Conservation (phyloP, 129 eudicot species). For the Glebionis coronaria region DNA sequence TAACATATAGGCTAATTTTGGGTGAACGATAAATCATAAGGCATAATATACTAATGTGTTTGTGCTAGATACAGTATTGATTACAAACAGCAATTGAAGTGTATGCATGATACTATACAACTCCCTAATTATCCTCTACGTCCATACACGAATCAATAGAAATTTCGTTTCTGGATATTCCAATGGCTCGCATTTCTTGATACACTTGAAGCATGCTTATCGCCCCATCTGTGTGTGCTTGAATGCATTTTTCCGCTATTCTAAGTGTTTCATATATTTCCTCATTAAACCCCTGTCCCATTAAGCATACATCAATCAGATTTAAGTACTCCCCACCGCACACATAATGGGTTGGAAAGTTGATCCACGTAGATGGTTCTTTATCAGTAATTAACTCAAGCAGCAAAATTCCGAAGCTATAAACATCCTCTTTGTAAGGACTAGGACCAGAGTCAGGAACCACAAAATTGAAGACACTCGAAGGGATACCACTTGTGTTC, state of each 20-base stretch:
- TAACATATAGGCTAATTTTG: too few relatives aligned
- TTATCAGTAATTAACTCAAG: conserved; percentile 61
- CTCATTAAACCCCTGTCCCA: conserved; percentile 20
- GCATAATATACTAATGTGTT: too few relatives aligned
- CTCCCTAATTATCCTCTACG: neutral
- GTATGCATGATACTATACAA: neutral
- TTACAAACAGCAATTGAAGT: neutral
- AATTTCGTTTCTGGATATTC: conserved; percentile 29
- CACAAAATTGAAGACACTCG: conserved; percentile 18
- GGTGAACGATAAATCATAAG: too few relatives aligned
- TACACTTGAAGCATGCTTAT: conserved; percentile 30
- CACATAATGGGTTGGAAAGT: neutral
- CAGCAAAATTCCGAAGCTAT: conserved; percentile 75
- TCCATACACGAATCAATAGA: neutral
- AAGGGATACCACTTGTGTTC: conserved; percentile 29
- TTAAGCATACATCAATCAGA: conserved; percentile 16
- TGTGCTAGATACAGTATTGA: too few relatives aligned
- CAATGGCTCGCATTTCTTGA: conserved; percentile 19
- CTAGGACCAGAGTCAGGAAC: conserved; percentile 34
- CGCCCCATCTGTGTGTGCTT: conserved; percentile 2
- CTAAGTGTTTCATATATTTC: conserved; percentile 17
- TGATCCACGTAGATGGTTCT: neutral
- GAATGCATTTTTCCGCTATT: conserved; percentile 28
- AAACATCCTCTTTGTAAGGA: conserved; percentile 72
- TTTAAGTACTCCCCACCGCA: neutral